These are phyloP conservation scores for Solanum aculeatissimum DNA, from an alignment of 305 asterid genomes.

Conservation along the genomic window DNA sequence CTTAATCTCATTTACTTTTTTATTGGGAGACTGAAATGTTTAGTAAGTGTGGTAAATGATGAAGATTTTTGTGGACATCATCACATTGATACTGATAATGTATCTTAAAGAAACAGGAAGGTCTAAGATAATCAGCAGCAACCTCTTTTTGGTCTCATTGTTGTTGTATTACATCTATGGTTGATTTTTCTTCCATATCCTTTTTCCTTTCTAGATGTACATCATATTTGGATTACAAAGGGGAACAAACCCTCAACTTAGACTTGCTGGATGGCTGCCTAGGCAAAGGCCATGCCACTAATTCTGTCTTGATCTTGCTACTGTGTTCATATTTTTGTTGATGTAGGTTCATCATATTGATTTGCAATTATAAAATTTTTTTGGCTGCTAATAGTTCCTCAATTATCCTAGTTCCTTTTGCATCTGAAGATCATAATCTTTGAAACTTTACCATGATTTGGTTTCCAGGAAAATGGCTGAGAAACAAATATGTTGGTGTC, in stretches of 20 bases:
- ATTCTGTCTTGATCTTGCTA: neutral
- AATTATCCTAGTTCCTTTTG: neutral
- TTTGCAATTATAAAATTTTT: neutral
- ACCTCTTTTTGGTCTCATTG: neutral
- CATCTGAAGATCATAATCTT: neutral
- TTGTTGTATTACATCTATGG: neutral
- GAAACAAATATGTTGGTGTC: constrained; percentile 91
- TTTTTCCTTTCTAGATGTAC: neutral
- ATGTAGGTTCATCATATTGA: neutral
- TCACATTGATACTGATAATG: neutral
- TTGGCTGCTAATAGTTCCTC: neutral
- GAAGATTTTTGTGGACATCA: neutral
- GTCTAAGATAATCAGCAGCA: neutral
- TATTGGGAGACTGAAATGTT: neutral
- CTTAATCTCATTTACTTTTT: neutral
- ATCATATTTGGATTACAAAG: neutral
- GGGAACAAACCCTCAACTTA: neutral
- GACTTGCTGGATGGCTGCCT: neutral
- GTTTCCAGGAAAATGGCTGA: constrained; percentile 73
- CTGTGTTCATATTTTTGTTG: neutral
- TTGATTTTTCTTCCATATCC: neutral
- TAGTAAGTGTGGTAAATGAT: neutral
- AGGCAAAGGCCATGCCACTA: neutral
- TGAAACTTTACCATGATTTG: neutral
- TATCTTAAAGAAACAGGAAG: neutral